Percentiles rank a stretch among this genome's conserved stretches.
phyloP scores from a whole-genome alignment of 768 basidiomycete genomes.

The Trametes villosa region DNA sequence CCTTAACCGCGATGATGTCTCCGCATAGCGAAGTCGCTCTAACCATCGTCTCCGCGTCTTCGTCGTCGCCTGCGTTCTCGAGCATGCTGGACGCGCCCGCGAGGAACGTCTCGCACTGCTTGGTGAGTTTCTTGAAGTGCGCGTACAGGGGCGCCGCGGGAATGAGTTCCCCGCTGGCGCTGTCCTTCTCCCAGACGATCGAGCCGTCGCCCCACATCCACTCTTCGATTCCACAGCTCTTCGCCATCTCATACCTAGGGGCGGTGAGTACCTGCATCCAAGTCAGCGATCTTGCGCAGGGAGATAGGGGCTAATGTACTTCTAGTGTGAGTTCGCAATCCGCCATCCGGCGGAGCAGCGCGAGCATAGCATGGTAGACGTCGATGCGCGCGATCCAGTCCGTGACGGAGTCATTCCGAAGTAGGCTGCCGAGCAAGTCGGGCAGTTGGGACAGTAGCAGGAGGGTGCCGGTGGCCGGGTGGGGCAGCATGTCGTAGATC shows the following conservation, averaged over 20 bases:
- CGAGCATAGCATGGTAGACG: slow-evolving; percentile 53
- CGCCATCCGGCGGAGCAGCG: slow-evolving; percentile 50
- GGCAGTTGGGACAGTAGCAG: slow-evolving; percentile 52
- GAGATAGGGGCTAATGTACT: slow-evolving; percentile 2
- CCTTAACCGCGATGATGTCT: slow-evolving; percentile 54
- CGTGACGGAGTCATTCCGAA: slow-evolving; percentile 60
- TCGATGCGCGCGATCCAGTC: slow-evolving; percentile 55
- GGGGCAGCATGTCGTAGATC: slow-evolving; percentile 54
- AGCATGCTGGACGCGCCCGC: slow-evolving; percentile 49
- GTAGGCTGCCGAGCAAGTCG: slow-evolving; percentile 46
- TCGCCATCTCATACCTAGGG: slow-evolving; percentile 42
- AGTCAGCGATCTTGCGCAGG: neutral
- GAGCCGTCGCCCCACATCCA: slow-evolving; percentile 54
- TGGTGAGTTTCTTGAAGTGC: slow-evolving; percentile 58
- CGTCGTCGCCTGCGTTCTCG: slow-evolving; percentile 32
- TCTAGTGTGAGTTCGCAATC: slow-evolving; percentile 55
- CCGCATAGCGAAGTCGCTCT: slow-evolving; percentile 52
- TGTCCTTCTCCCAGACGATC: slow-evolving; percentile 44
- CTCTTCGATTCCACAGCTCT: slow-evolving; percentile 46
- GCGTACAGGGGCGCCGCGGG: slow-evolving; percentile 47
- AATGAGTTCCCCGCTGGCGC: slow-evolving; percentile 31
- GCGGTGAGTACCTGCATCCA: slow-evolving; percentile 41
- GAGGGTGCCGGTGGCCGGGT: slow-evolving; percentile 46
- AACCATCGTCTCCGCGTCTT: slow-evolving; percentile 42
- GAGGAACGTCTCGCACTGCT: slow-evolving; percentile 54